Evolutionary conservation across 768 basidiomycete species (phyloP).

Genomic region (Sarcodon sp.): DNA sequence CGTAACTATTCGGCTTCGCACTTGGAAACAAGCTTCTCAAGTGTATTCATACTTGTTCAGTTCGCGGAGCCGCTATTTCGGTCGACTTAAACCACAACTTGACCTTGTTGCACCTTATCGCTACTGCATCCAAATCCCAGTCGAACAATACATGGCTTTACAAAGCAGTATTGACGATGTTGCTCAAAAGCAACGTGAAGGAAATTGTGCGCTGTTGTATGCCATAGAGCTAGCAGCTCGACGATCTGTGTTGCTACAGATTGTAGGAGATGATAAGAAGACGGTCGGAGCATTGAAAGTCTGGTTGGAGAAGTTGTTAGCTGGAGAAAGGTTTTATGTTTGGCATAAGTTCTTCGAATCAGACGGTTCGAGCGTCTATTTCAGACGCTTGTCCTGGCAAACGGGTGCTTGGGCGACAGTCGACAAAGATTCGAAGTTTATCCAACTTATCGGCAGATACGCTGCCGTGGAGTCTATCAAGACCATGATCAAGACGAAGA

Average conservation of each 20-base stretch:
- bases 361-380: not conserved
- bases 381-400: conserved; percentile 2
- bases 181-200: not conserved
- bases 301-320: conserved; percentile 38
- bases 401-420: conserved; percentile 29
- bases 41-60: not conserved
- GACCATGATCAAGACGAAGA: conserved; percentile 29
- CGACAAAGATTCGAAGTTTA: conserved; percentile 29
- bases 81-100: not conserved
- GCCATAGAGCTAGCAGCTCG: conserved; percentile 15
- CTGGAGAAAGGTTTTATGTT: conserved; percentile 32
- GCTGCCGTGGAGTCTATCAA: conserved; percentile 28
- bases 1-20: not conserved
- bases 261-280: conserved; percentile 38
- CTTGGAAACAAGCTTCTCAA: not conserved
- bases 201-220: conserved; percentile 15
- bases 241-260: conserved; percentile 22
- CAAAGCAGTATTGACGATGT: not conserved
- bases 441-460: conserved; percentile 34
- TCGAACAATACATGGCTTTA: conserved; percentile 2
- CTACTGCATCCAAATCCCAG: not conserved
- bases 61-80: not conserved
- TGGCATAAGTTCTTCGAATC: conserved; percentile 28
- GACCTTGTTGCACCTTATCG: not conserved
- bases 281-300: conserved; percentile 46